These are phyloP conservation scores for Oehlia diaphana DNA, from an alignment of 192 early-diverging fungal species.

Conservation along the genomic window DNA sequence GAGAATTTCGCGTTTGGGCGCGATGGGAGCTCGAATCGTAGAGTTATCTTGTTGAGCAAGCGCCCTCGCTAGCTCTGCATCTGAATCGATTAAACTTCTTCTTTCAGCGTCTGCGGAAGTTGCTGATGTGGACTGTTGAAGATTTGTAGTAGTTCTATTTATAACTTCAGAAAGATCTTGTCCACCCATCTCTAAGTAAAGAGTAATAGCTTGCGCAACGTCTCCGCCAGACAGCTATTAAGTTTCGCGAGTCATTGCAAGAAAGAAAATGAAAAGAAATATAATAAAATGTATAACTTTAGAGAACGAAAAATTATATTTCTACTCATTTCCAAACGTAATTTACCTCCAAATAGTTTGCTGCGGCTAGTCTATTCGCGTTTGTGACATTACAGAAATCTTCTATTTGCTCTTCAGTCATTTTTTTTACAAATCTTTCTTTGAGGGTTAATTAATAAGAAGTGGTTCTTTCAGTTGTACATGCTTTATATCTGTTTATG, in stretches of 20 bases:
- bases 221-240: constrained; percentile 61
- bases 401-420: background rate
- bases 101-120: constrained; percentile 23
- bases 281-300: background rate
- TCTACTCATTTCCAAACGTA: background rate
- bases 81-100: constrained; percentile 39
- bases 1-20: constrained; percentile 74
- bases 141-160: background rate
- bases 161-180: constrained; percentile 39
- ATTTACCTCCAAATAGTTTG: constrained; percentile 66
- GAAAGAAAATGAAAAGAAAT: background rate
- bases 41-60: constrained; percentile 47
- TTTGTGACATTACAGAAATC: constrained; percentile 71
- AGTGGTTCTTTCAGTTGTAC: background rate
- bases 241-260: background rate
- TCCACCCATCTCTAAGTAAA: constrained; percentile 85
- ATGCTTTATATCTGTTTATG: constrained; percentile 12
- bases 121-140: constrained; percentile 30
- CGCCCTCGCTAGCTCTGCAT: constrained; percentile 52
- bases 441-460: background rate
- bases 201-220: constrained; percentile 72
- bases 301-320: background rate
- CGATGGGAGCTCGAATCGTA: constrained; percentile 80
- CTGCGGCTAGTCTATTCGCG: constrained; percentile 65
- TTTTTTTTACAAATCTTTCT: background rate